Evolutionary conservation across 768 basidiomycete genomes (phyloP), one percentile per base, ranked within the genome.

Genomic region (Galerina sulciceps): DNA sequence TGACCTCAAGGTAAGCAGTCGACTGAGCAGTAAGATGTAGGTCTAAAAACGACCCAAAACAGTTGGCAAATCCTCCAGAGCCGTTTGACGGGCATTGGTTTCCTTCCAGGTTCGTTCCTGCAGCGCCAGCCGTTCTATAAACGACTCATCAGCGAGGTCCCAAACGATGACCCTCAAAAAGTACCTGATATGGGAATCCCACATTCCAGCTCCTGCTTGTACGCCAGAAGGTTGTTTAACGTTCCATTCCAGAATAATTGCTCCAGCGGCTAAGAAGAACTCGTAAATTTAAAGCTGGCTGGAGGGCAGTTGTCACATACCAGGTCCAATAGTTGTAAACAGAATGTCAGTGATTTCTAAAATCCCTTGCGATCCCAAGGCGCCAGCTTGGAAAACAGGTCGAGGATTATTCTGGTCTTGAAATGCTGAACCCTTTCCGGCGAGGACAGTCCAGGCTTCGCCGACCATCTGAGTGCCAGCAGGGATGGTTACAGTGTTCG

Each of bases 311-410:
- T 17, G 9, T 8, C 10, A 59, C 76, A 37, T 60, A 78, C 77
- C 69, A 51, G 85, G 80, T 34, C 86, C 87, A 36, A 80, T 70
- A 1, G 86, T 87, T 14, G 81, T 77, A 62, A 90, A 87, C 22
- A 89, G 66, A 1, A 90, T 83, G 59, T 89, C 89, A 3, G 80
- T 76, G 53, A 90, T 84, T 66, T 90, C 89, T 15, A 85, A 63
- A 9, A 81, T 61, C 1, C 88, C 89, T 40, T 69, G 64, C 49
- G 78, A 82, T 23, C 78, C 78, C n/a, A 72, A 59, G n/a, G 72
- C 78, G 15, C 89, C 86, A 6, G 83, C 79, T 62, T 73, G 74
- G 54, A 88, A 75, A 8, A 85, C 81, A 5, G 74, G 71, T n/a
- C 66, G 63, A 10, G 86, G 86, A 51, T 71, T 78, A 37, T 73